Conservation (phyloP, 345 rosid genomes). For the Hypericum androsaemum region DNA sequence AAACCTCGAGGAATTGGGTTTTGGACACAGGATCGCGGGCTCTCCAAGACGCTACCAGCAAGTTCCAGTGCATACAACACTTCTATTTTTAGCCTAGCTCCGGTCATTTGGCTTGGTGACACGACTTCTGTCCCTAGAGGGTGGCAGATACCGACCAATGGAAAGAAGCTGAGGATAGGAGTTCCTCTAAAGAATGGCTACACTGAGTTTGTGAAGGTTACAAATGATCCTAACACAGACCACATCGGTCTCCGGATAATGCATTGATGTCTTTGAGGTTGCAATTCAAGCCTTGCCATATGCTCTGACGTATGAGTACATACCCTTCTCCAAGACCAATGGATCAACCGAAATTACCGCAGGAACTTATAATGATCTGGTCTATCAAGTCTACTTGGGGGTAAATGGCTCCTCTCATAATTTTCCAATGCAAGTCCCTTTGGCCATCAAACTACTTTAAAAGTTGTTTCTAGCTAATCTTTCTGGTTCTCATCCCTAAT, state of each 20-base stretch:
- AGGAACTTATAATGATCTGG: slow-evolving; percentile 21
- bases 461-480: too few relatives aligned
- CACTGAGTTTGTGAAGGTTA: slow-evolving; percentile 22
- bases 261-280: slow-evolving; percentile 31
- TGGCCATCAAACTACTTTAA: too few relatives aligned
- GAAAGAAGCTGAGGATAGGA: slow-evolving; percentile 22
- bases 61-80: neutral
- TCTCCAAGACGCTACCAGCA: neutral
- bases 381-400: slow-evolving; percentile 12
- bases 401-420: neutral
- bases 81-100: slow-evolving; percentile 1
- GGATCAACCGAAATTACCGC: neutral
- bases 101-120: slow-evolving; percentile 19
- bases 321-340: slow-evolving; percentile 6
- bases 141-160: slow-evolving; percentile 17
- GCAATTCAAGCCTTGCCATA: slow-evolving; percentile 16
- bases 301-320: slow-evolving; percentile 11
- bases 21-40: slow-evolving; percentile 26
- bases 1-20: slow-evolving; percentile 23
- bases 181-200: slow-evolving; percentile 26
- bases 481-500: too few relatives aligned
- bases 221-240: neutral
- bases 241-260: slow-evolving; percentile 13
- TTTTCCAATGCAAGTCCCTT: too few relatives aligned
- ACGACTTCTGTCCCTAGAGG: slow-evolving; percentile 11